A percentile compares a stretch with the other conserved stretches of the same genome.
phyloP scores from a whole-genome alignment of 2,329 filamentous ascomycete species.

The Fusarium udum region DNA sequence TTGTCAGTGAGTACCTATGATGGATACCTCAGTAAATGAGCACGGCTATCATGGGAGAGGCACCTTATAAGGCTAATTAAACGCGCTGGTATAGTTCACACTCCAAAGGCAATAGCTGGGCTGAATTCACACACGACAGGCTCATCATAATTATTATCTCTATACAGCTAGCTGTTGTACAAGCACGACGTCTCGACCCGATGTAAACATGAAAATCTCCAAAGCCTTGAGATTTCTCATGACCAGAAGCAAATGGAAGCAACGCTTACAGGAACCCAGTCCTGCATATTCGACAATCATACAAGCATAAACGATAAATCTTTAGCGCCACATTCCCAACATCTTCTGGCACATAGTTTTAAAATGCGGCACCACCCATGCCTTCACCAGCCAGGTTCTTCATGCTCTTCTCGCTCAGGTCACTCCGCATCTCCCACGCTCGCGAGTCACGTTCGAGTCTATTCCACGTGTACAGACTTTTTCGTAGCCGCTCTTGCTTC shows the following conservation, averaged over 20 bases:
- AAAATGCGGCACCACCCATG: slow-evolving; percentile 65
- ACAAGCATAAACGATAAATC: slow-evolving; percentile 10
- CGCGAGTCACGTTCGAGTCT: slow-evolving; percentile 63
- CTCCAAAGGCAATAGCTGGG: neutral
- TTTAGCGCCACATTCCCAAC: slow-evolving; percentile 13
- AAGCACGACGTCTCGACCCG: slow-evolving; percentile 3
- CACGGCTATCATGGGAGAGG: neutral
- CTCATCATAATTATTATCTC: slow-evolving; percentile 19
- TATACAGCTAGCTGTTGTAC: slow-evolving; percentile 1
- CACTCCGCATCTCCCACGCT: slow-evolving; percentile 64
- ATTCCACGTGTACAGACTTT: slow-evolving; percentile 63
- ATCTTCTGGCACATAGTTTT: slow-evolving; percentile 2
- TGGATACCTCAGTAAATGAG: neutral
- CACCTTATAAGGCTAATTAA: neutral
- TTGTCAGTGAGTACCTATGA: neutral
- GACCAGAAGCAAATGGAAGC: slow-evolving; percentile 1
- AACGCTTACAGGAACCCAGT: slow-evolving; percentile 1
- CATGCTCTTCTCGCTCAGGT: slow-evolving; percentile 65
- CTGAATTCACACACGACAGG: neutral
- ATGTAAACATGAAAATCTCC: neutral
- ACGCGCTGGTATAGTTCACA: neutral
- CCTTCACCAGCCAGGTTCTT: slow-evolving; percentile 67
- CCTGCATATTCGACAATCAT: neutral
- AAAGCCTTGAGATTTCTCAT: neutral
- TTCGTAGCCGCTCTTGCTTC: slow-evolving; percentile 65